Evolutionary conservation across 73 alveolate species (phyloP), one percentile per base, ranked within the genome.

Genomic region (Paraurostyla sp.): DNA sequence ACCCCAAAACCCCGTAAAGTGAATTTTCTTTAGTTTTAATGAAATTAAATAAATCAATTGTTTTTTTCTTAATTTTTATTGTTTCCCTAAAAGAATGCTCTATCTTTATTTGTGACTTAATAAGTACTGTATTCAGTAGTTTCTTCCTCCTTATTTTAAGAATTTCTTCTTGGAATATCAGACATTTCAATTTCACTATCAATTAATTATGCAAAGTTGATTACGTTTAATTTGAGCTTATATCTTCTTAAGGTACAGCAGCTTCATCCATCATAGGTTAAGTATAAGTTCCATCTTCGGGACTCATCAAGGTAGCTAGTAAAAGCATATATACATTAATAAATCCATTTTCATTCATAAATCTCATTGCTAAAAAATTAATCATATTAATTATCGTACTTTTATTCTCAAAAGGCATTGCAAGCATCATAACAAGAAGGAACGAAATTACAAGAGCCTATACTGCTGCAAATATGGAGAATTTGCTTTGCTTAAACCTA

Each of bases 311-410:
- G 4, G 69, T 52, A 35, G 38, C 23, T 9, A 52, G 13, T 4
- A 52, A 4, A 13, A 52, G 22, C 69, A 52, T 52, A 35, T 52
- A 52, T 13, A 52, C 4, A n/a, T 52, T 52, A 9, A 52, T 52
- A n/a, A 52, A 52, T 52, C 69, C 69, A 52, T 52, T 52, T 11
- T 52, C 69, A 52, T 6, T 52, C 69, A 52, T 52, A 52, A 52
- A 52, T 52, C 69, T 52, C 69, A 52, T 9, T 52, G 69, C 69
- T 52, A 52, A 13, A 9, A 4, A 13, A 4, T 52, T 18, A 18
- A 18, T 52, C 9, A 52, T 52, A 52, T 52, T 4, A 52, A 9
- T 4, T 52, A 9, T 18, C 13, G 13, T 52, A 52, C 69, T 52
- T 52, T 52, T 52, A n/a, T 52, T 52, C 23, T 52, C 13, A 20